These are phyloP conservation scores for Ophiostoma tasmaniense DNA, from an alignment of 2,329 filamentous ascomycete genomes.

Conservation along the genomic window DNA sequence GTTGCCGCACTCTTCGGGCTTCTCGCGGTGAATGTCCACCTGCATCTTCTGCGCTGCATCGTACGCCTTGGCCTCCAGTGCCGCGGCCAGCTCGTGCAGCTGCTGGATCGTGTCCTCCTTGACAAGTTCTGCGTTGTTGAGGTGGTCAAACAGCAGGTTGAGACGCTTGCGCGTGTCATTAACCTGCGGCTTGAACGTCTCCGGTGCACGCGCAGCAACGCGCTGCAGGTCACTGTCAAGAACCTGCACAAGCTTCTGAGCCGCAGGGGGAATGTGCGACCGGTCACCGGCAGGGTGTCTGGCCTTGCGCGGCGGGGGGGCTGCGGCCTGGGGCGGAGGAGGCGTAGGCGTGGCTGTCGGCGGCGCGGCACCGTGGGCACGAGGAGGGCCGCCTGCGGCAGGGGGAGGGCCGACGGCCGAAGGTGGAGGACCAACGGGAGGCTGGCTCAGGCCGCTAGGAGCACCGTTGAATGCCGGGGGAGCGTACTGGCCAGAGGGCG, in stretches of 20 bases:
- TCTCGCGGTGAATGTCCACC: conserved; percentile 66
- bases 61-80: conserved; percentile 62
- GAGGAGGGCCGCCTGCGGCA: conserved; percentile 29
- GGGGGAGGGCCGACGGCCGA: conserved; percentile 25
- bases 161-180: conserved; percentile 90
- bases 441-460: conserved; percentile 22
- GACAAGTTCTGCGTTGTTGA: conserved; percentile 90
- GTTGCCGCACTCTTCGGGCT: conserved; percentile 71
- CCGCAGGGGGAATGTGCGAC: conserved; percentile 72
- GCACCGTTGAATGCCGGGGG: conserved; percentile 44
- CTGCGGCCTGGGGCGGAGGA: conserved; percentile 37
- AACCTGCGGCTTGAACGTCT: conserved; percentile 80
- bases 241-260: conserved; percentile 72
- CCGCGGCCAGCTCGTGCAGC: conserved; percentile 55
- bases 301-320: conserved; percentile 45
- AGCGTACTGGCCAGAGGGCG: conserved; percentile 51
- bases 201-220: conserved; percentile 75
- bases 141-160: conserved; percentile 87
- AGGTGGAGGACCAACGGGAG: conserved; percentile 33
- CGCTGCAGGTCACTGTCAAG: conserved; percentile 79
- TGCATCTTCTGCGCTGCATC: conserved; percentile 59
- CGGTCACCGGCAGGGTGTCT: conserved; percentile 80
- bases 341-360: background rate
- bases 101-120: conserved; percentile 67
- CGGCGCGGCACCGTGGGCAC: conserved; percentile 22